Conservation (phyloP, 1,139 yeast species). For the Kurtzmaniella quercitrusa region DNA sequence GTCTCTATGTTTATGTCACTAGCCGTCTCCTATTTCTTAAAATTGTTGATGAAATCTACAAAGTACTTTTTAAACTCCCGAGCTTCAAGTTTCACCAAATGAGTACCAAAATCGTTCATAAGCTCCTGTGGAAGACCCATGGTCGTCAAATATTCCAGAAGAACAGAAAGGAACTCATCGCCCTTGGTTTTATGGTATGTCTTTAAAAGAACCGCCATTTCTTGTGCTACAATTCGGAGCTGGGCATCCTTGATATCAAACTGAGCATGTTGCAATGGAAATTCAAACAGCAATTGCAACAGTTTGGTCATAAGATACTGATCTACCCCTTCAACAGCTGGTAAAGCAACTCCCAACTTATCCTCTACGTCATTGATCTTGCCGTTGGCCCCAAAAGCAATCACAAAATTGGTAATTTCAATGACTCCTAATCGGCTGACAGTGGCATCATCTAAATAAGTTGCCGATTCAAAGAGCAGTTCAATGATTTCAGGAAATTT, state of each 20-base stretch:
- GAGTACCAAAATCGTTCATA: slow-evolving; percentile 53
- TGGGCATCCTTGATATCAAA: slow-evolving; percentile 77
- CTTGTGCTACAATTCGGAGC: slow-evolving; percentile 68
- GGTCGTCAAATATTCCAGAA: slow-evolving; percentile 52
- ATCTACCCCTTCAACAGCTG: slow-evolving; percentile 67
- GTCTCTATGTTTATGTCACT: not conserved
- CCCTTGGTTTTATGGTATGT: slow-evolving; percentile 44
- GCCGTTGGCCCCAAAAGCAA: slow-evolving; percentile 62
- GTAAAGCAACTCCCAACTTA: slow-evolving; percentile 49
- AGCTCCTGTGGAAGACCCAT: slow-evolving; percentile 59
- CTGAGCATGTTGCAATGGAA: slow-evolving; percentile 63
- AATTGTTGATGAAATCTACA: slow-evolving; percentile 49
- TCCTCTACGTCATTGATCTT: slow-evolving; percentile 52
- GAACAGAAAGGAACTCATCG: slow-evolving; percentile 42
- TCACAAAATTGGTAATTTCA: slow-evolving; percentile 64
- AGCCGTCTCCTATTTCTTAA: slow-evolving; percentile 22
- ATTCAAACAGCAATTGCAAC: slow-evolving; percentile 68
- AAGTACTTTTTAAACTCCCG: slow-evolving; percentile 66
- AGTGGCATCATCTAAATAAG: slow-evolving; percentile 48
- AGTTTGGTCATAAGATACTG: slow-evolving; percentile 65
- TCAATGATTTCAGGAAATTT: slow-evolving; percentile 62
- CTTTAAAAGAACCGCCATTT: slow-evolving; percentile 67
- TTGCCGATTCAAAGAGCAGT: slow-evolving; percentile 62
- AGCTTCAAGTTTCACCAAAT: slow-evolving; percentile 49
- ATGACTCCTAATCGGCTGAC: slow-evolving; percentile 68